Evolutionary conservation across 208 protist species (phyloP).

Genomic region (Leishmania lainsoni): DNA sequence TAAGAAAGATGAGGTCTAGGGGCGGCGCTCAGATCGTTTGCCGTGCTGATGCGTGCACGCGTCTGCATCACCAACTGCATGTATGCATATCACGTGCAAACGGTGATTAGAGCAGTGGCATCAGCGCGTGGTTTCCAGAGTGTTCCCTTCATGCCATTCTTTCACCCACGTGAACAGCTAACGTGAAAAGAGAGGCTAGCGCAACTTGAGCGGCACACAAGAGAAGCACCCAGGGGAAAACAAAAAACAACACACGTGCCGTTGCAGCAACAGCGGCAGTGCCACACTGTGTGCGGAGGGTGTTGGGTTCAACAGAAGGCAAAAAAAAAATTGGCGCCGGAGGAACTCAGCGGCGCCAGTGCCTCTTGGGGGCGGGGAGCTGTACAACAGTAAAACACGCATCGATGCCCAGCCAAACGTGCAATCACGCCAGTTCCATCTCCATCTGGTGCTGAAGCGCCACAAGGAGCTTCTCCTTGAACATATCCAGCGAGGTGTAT

Average conservation of each 20-base stretch:
- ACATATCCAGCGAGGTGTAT: constrained; percentile 80
- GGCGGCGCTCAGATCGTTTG: not conserved
- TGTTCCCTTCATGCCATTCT: not conserved
- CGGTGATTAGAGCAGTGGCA: not conserved
- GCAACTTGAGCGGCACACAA: not conserved
- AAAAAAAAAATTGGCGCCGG: not conserved
- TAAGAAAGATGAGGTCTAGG: not conserved
- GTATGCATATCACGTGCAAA: not conserved
- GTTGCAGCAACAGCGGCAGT: too few species aligned
- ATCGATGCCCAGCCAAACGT: not conserved
- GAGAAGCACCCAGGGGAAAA: not conserved
- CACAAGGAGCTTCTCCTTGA: constrained; percentile 77
- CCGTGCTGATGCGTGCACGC: not conserved
- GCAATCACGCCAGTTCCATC: constrained; percentile 86
- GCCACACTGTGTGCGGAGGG: not conserved
- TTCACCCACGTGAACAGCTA: not conserved
- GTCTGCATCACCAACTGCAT: not conserved
- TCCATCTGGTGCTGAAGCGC: constrained; percentile 87
- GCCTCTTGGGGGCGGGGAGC: not conserved
- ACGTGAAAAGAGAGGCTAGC: not conserved
- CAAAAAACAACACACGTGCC: not conserved
- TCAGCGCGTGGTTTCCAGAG: too few species aligned
- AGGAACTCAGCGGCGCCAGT: not conserved
- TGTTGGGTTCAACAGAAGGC: too few species aligned
- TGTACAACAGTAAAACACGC: too few species aligned